Conservation (phyloP, 148 eudicot genomes). For the Rhododendron williamsianum region DNA sequence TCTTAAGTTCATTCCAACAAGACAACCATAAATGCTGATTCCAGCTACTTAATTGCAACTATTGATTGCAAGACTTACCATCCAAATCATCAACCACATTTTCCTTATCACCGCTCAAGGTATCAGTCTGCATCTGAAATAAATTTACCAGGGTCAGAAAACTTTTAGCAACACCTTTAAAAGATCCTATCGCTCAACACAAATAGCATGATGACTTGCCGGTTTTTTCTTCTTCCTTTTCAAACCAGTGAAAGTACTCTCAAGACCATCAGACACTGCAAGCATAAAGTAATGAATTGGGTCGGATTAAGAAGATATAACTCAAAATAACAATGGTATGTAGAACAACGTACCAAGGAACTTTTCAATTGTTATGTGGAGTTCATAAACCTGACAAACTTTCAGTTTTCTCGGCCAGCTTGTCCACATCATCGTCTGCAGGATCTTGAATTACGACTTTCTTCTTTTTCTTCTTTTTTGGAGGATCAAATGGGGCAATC, state of each 20-base stretch:
- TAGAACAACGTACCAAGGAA: not conserved
- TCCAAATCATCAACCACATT: constrained; percentile 44
- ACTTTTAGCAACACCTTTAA: not conserved
- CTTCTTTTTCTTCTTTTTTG: constrained; percentile 81
- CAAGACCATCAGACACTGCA: constrained; percentile 61
- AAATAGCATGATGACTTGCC: constrained; percentile 25
- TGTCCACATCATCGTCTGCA: constrained; percentile 51
- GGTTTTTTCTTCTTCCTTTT: constrained; percentile 80
- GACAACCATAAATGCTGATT: not conserved
- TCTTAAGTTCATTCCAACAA: not conserved
- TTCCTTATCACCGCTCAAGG: constrained; percentile 42
- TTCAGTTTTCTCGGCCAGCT: constrained; percentile 52
- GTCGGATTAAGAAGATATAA: not conserved
- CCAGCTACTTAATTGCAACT: not conserved
- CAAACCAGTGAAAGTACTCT: constrained; percentile 58
- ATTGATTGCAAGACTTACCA: constrained; percentile 25
- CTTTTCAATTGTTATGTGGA: not conserved
- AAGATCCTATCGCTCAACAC: not conserved
- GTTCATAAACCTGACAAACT: constrained; percentile 40
- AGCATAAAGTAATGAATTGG: not conserved
- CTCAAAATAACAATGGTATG: not conserved
- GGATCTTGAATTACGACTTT: constrained; percentile 65
- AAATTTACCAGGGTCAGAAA: constrained; percentile 1
- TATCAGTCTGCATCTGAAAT: constrained; percentile 51
- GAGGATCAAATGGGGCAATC: constrained; percentile 63